Base-by-base conservation (phyloP, 2,329 filamentous ascomycete genomes). In the Coleophoma crateriformis region DNA sequence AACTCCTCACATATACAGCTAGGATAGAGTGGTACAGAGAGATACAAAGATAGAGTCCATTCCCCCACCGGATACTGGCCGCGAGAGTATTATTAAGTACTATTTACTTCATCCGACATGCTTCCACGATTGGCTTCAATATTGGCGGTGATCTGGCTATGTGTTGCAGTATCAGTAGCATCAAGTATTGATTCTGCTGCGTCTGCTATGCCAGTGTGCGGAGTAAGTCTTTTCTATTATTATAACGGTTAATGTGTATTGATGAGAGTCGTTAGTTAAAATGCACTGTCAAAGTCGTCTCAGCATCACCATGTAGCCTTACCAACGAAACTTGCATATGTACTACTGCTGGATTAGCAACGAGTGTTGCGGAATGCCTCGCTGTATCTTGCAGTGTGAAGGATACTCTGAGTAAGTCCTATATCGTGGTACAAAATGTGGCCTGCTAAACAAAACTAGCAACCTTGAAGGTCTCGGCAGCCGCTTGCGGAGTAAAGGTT, bases 291-390 rank as follows among this genome's bases (percentile, higher is more conserved):
- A 33, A 27, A 14, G 50, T 47, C 22, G 37, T 59, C 20, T 34
- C 20, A 33, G 53, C 43, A n/a, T 72, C 70, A 1, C 54, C 53
- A 10, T 73, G 71, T 50, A 56, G 63, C 4, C 51, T 61, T 1
- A 67, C 70, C 4, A 61, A 73, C 48, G 61, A 64, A 41, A 58
- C 60, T 15, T 74, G 71, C 50, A 60, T 73, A 19, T 74, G 71
- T 53, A 64, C 57, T 2, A 63, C 71, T 51, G 48, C 49, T 2
- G 53, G 58, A 2, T 60, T 72, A 27, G 65, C 64, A 19, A 53
- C 50, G 0, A 53, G 59, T 19, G 58, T 71, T 4, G 60, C 62
- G 8, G 35, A 54, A 13, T 74, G 71, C 37, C 64, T 72, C 5
- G 14, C 51, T 11, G 38, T 58, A 14, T 63, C 54, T 27, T 71